These are phyloP conservation scores for Tuber calosporum DNA, from an alignment of 495 filamentous ascomycete genomes.

Conservation along the genomic window DNA sequence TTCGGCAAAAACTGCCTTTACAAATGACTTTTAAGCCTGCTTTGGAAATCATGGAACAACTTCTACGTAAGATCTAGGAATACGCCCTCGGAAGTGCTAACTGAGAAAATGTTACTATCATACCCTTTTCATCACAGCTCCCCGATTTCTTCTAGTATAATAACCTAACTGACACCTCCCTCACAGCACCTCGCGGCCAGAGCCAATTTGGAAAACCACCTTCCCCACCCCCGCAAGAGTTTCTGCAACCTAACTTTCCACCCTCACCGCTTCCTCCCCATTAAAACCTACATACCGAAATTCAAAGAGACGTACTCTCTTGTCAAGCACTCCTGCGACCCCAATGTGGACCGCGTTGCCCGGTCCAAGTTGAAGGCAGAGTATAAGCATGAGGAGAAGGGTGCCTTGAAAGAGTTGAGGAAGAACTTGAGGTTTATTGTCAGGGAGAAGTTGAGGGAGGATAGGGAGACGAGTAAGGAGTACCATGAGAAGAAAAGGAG, in stretches of 20 bases:
- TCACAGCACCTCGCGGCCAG: constrained; percentile 43
- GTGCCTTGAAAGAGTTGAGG: constrained; percentile 83
- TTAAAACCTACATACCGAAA: constrained; percentile 83
- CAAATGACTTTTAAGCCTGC: constrained; percentile 61
- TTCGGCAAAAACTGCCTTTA: constrained; percentile 59
- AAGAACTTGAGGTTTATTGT: constrained; percentile 92
- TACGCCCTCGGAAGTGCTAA: background rate
- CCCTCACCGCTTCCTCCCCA: constrained; percentile 78
- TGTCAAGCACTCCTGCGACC: constrained; percentile 82
- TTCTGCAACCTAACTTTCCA: constrained; percentile 81
- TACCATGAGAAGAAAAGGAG: constrained; percentile 93
- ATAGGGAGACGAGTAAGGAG: constrained; percentile 79
- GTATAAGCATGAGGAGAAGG: constrained; percentile 91
- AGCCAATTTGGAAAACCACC: constrained; percentile 46
- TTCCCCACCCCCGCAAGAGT: constrained; percentile 52
- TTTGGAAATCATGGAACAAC: constrained; percentile 51
- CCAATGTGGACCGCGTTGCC: constrained; percentile 78
- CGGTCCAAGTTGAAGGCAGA: constrained; percentile 72
- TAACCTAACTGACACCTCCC: constrained; percentile 2
- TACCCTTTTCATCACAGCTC: background rate
- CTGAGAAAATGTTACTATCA: background rate
- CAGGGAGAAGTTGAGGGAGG: constrained; percentile 76
- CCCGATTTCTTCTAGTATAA: background rate
- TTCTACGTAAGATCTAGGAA: constrained; percentile 45
- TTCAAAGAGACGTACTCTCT: constrained; percentile 96